These are phyloP conservation scores for Fibroporia radiculosa DNA, from an alignment of 768 basidiomycete genomes.

Conservation along the genomic window DNA sequence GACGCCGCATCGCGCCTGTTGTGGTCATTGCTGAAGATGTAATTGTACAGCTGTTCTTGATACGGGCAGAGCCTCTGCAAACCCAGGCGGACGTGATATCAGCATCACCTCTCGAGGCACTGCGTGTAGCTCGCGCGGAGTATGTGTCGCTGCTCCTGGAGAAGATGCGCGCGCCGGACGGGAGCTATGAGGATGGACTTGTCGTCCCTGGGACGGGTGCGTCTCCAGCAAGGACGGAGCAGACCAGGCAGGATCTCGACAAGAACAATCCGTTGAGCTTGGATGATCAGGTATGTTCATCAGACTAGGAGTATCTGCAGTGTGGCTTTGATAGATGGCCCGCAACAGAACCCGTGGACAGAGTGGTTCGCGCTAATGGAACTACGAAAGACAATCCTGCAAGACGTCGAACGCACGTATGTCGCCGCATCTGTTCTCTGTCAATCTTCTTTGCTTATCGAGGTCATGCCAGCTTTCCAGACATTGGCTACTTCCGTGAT, in stretches of 20 bases:
- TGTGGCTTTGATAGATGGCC: not conserved
- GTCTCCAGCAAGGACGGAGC: slow-evolving; percentile 21
- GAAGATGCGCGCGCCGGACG: slow-evolving; percentile 80
- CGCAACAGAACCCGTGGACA: slow-evolving; percentile 83
- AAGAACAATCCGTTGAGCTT: slow-evolving; percentile 77
- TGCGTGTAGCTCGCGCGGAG: slow-evolving; percentile 43
- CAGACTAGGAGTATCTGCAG: not conserved
- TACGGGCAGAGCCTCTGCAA: slow-evolving; percentile 58
- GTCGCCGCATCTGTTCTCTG: slow-evolving; percentile 23
- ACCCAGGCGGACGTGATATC: slow-evolving; percentile 31
- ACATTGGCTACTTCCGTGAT: slow-evolving; percentile 83
- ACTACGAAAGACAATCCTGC: slow-evolving; percentile 78
- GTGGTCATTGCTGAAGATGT: slow-evolving; percentile 6
- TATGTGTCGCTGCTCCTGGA: slow-evolving; percentile 56
- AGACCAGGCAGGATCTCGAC: slow-evolving; percentile 40
- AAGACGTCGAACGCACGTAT: slow-evolving; percentile 95
- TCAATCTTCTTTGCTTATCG: not conserved
- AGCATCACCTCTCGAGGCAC: slow-evolving; percentile 19
- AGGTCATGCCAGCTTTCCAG: slow-evolving; percentile 71
- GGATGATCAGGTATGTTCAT: slow-evolving; percentile 53
- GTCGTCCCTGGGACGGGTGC: slow-evolving; percentile 42
- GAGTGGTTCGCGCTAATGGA: slow-evolving; percentile 90
- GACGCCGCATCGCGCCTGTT: not conserved
- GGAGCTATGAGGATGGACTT: slow-evolving; percentile 68
- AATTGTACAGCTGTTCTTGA: slow-evolving; percentile 54